Percentiles rank a stretch among this genome's conserved stretches.
These are phyloP conservation scores for Colletotrichum sp. DNA, from an alignment of 2,329 filamentous ascomycete genomes.

Conservation along the genomic window DNA sequence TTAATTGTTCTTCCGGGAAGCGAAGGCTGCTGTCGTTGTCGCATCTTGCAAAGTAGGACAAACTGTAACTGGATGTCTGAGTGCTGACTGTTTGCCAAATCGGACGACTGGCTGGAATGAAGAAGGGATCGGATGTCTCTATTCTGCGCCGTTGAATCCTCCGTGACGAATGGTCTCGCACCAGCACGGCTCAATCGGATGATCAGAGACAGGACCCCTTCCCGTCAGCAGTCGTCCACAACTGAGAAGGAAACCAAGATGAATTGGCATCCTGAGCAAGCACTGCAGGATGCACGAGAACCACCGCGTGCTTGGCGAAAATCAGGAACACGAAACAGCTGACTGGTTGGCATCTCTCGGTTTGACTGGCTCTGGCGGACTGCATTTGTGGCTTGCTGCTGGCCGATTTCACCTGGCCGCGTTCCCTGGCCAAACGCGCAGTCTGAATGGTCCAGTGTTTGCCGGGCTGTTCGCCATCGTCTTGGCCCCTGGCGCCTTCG, in stretches of 20 bases:
- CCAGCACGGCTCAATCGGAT: not conserved
- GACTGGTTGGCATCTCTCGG: not conserved
- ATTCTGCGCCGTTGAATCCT: not conserved
- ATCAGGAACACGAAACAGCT: not conserved
- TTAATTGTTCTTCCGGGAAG: not conserved
- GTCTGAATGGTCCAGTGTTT: constrained; percentile 19
- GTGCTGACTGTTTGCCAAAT: not conserved
- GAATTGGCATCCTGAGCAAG: not conserved
- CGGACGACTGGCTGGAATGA: constrained; percentile 1
- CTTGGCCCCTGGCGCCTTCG: not conserved
- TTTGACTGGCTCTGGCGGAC: not conserved
- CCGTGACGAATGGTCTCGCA: not conserved
- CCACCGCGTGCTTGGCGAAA: not conserved
- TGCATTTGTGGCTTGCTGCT: not conserved
- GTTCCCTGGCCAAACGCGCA: not conserved
- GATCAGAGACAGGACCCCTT: not conserved
- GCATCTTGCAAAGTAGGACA: not conserved
- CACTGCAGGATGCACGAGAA: not conserved
- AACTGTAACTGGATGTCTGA: not conserved
- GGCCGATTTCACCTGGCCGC: constrained; percentile 8
- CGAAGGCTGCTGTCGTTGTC: not conserved
- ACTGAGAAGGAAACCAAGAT: not conserved
- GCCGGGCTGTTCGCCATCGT: constrained; percentile 4
- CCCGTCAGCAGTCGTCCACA: not conserved
- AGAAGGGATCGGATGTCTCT: not conserved